phyloP scores from a whole-genome alignment of 352 stramenopile species.

The Halophytophthora polymorphica region DNA sequence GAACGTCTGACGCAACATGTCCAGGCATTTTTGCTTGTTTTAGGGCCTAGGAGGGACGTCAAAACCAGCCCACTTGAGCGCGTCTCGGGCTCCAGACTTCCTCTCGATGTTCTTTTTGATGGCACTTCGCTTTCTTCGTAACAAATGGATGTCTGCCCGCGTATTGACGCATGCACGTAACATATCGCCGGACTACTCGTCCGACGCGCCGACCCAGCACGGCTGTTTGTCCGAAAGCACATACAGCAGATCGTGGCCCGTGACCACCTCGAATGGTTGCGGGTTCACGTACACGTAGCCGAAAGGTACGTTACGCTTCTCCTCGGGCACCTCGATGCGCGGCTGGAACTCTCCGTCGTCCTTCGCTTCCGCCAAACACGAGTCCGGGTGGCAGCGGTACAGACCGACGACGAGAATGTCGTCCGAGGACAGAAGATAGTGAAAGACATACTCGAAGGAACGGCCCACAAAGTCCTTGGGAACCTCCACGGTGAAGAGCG shows the following conservation, averaged over 20 bases:
- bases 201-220: constrained; percentile 40
- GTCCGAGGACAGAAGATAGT: constrained; percentile 78
- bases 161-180: too few relatives aligned
- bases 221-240: constrained; percentile 81
- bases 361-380: constrained; percentile 10
- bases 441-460: constrained; percentile 80
- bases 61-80: too few relatives aligned
- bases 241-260: constrained; percentile 81
- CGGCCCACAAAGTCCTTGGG: constrained; percentile 78
- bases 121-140: too few relatives aligned
- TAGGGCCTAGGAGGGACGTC: too few relatives aligned
- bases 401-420: constrained; percentile 74
- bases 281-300: constrained; percentile 86
- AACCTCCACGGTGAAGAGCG: constrained; percentile 78
- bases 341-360: constrained; percentile 18
- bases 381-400: constrained; percentile 72
- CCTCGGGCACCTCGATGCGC: constrained; percentile 57
- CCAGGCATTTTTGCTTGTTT: too few relatives aligned
- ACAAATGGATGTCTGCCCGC: too few relatives aligned
- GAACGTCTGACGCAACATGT: too few relatives aligned
- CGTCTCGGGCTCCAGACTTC: too few relatives aligned
- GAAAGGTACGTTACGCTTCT: constrained; percentile 68
- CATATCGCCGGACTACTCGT: constrained; percentile 4
- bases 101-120: too few relatives aligned
- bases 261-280: constrained; percentile 66